Evolutionary conservation across 345 rosid genomes (phyloP), one percentile per base, ranked within the genome.

Genomic region (Cardamine chenopodiifolia): DNA sequence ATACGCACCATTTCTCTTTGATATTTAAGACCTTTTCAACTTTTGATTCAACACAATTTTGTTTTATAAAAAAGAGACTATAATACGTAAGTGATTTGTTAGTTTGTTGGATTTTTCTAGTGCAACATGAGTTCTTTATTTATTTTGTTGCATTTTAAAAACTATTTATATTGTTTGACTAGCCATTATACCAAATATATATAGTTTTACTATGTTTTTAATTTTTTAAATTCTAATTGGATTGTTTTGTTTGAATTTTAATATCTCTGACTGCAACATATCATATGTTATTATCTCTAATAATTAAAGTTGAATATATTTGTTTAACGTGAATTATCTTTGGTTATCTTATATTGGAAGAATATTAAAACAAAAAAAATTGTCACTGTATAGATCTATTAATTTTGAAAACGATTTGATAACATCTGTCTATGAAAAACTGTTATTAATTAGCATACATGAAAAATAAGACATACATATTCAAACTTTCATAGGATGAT

Each of bases 1-100:
- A 50, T 5, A 66, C 70, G 49, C 47, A 49, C 47, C 70, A 66
- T 66, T 66, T 32, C 10, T n/a, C 11, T 64, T 64, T 29, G 14
- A 18, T 18, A 48, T 9, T 6, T 64, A 64, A 19, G 5, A 37
- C n/a, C 9, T 58, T 58, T 1, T 58, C 3, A 39, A 23, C 31
- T 25, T 62, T 62, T 25, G 8, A 40, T 20, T 37, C 18, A 60
- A 60, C 12, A 39, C 31, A 39, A 37, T 22, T 20, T 37, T 60
- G 18, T 37, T 35, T 12, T 8, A 2, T 2, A 12, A 1, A 14
- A 25, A 1, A 34, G 1, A 7, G n/a, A n/a, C 8, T n/a, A 7
- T n/a, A 0, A 20, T 37, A 34, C 2, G 1, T 13, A n/a, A n/a
- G n/a, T n/a, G 29, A 37, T 35, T 20, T 37, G 47, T 19, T 59